phyloP scores from a whole-genome alignment of 306 rosid species.

The Cucumis melo region DNA sequence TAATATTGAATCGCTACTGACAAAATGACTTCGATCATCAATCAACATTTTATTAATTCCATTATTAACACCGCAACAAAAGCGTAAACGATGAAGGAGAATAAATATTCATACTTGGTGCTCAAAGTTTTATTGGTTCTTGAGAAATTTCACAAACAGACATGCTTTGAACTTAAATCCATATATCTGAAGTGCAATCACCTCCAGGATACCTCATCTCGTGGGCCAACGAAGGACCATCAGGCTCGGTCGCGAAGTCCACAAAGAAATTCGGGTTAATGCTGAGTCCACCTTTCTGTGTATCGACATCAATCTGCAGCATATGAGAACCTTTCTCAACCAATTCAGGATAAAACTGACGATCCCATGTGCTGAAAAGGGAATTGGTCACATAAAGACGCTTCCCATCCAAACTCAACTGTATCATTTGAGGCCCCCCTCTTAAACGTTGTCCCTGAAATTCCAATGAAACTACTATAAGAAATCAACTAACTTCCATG shows the following conservation, averaged over 20 bases:
- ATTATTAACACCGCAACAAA: background rate
- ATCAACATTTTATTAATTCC: background rate
- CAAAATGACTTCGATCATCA: background rate
- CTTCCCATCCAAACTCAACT: constrained; percentile 80
- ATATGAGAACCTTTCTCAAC: constrained; percentile 72
- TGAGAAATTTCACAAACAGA: background rate
- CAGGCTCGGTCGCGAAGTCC: constrained; percentile 83
- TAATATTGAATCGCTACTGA: too few species aligned
- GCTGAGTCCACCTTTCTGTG: constrained; percentile 62
- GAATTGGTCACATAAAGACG: constrained; percentile 83
- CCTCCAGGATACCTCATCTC: constrained; percentile 98
- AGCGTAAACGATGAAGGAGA: background rate
- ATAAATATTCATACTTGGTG: background rate
- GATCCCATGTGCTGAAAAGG: constrained; percentile 78
- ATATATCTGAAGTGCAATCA: constrained; percentile 90
- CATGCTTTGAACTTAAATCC: constrained; percentile 31
- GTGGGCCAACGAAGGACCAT: constrained; percentile 92
- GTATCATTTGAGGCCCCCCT: constrained; percentile 95
- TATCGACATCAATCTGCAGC: constrained; percentile 67
- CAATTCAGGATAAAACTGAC: constrained; percentile 67
- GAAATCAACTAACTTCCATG: background rate
- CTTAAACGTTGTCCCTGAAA: constrained; percentile 62
- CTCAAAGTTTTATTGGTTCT: background rate
- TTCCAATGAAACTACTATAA: background rate
- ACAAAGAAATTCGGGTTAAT: constrained; percentile 69